A percentile compares a stretch with the other conserved stretches of the same genome.
Conservation (phyloP, 257 asterid genomes). For the Nicotiana tomentosiformis region DNA sequence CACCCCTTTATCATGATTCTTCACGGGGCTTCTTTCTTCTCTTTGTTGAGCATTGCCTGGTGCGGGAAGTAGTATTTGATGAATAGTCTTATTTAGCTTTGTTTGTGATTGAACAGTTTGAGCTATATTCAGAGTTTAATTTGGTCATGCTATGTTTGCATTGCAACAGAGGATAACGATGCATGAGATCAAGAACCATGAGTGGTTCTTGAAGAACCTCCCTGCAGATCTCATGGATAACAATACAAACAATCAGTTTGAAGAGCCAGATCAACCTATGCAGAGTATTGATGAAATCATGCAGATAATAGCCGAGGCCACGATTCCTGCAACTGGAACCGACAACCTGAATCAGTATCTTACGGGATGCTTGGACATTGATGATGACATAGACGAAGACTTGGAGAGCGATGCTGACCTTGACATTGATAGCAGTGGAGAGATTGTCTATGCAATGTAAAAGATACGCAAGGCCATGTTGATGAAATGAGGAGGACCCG, state of each 20-base stretch:
- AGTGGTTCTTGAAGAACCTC: slow-evolving; percentile 85
- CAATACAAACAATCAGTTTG: slow-evolving; percentile 44
- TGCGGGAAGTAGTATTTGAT: no score
- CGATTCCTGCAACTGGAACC: slow-evolving; percentile 70
- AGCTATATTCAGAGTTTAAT: no score
- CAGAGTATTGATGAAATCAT: slow-evolving; percentile 78
- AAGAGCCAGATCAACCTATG: slow-evolving; percentile 76
- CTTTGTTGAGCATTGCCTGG: no score
- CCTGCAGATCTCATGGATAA: slow-evolving; percentile 73
- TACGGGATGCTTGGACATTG: slow-evolving; percentile 71
- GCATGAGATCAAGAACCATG: slow-evolving; percentile 77
- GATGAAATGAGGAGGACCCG: not conserved
- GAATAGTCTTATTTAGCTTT: no score
- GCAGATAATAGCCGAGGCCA: slow-evolving; percentile 85
- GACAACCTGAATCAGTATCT: slow-evolving; percentile 60
- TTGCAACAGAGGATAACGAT: slow-evolving; percentile 65
- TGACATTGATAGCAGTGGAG: slow-evolving; percentile 92
- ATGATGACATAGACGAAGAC: slow-evolving; percentile 90
- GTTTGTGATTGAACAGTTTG: no score
- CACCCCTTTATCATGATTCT: no score
- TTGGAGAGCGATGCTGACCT: slow-evolving; percentile 84
- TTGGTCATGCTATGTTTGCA: not conserved
- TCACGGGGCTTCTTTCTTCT: no score
- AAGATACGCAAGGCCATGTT: not conserved
- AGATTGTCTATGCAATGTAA: slow-evolving; percentile 68